phyloP scores from a whole-genome alignment of 257 asterid species.

The Ehretia macrophylla region DNA sequence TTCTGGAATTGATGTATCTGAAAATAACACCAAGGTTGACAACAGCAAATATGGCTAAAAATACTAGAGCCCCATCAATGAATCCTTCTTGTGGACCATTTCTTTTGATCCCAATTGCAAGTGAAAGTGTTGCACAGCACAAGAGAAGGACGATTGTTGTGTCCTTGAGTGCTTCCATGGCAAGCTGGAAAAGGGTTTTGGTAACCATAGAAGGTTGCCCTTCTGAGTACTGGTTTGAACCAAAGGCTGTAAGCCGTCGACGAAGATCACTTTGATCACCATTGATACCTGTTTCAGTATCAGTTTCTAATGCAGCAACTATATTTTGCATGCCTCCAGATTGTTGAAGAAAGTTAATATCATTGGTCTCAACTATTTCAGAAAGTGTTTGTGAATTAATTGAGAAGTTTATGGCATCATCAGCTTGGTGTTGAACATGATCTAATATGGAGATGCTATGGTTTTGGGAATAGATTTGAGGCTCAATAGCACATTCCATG shows the following conservation, averaged over 20 bases:
- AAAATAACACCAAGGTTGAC: slow-evolving; percentile 10
- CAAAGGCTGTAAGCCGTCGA: slow-evolving; percentile 22
- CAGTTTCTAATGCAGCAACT: slow-evolving; percentile 17
- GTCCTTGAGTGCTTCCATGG: slow-evolving; percentile 23
- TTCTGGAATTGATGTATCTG: slow-evolving; percentile 15
- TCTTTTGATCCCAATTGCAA: slow-evolving; percentile 24
- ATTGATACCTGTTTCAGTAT: slow-evolving; percentile 17
- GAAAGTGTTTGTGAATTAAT: slow-evolving; percentile 15
- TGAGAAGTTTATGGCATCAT: slow-evolving; percentile 7
- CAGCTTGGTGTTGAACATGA: too few relatives aligned
- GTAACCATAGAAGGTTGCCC: neutral
- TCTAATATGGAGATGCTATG: too few relatives aligned
- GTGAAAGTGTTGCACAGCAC: slow-evolving; percentile 33
- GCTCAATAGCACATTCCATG: too few relatives aligned
- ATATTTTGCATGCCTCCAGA: too few relatives aligned
- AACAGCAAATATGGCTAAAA: slow-evolving; percentile 18
- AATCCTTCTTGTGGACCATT: slow-evolving; percentile 24
- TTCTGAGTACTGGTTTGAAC: slow-evolving; percentile 8
- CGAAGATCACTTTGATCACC: slow-evolving; percentile 23
- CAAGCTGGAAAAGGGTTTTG: slow-evolving; percentile 2
- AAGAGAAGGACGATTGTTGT: slow-evolving; percentile 28
- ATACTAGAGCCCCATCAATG: slow-evolving; percentile 16
- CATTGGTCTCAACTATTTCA: slow-evolving; percentile 8
- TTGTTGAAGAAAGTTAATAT: neutral
- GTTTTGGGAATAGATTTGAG: too few relatives aligned